phyloP scores from a whole-genome alignment of 768 basidiomycete species.

The Rhizopogon vesiculosus region DNA sequence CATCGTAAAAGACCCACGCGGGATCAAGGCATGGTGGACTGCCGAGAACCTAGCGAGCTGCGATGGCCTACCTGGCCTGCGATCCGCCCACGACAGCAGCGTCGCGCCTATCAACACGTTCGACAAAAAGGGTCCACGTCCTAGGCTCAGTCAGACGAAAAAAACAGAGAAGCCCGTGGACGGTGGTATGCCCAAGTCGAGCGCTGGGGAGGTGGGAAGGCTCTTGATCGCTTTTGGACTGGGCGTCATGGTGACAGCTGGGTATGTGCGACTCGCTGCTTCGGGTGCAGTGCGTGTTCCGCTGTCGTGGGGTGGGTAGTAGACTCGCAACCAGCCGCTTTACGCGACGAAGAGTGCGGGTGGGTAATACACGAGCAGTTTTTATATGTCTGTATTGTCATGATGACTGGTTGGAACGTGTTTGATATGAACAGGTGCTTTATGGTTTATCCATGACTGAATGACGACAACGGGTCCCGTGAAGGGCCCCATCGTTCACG shows the following conservation, averaged over 20 bases:
- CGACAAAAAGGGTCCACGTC: slow-evolving; percentile 9
- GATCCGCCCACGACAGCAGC: slow-evolving; percentile 20
- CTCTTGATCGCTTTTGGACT: slow-evolving; percentile 25
- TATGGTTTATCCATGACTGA: too few relatives aligned
- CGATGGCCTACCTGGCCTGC: slow-evolving; percentile 52
- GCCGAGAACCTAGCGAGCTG: slow-evolving; percentile 45
- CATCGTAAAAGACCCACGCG: slow-evolving; percentile 24
- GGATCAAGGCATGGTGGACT: slow-evolving; percentile 54
- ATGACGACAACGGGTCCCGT: too few relatives aligned
- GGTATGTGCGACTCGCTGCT: slow-evolving; percentile 6
- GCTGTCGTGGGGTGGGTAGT: too few relatives aligned
- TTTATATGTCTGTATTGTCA: neutral
- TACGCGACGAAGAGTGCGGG: neutral
- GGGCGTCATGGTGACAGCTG: slow-evolving; percentile 18
- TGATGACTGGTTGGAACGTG: neutral
- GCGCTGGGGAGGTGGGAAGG: neutral
- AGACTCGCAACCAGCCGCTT: neutral
- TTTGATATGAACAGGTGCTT: too few relatives aligned
- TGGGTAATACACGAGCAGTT: neutral
- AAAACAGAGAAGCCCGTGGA: neutral
- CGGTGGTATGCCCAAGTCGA: neutral
- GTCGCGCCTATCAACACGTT: slow-evolving; percentile 17
- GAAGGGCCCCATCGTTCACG: too few relatives aligned
- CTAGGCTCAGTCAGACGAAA: neutral
- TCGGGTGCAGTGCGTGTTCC: neutral